phyloP scores from a whole-genome alignment of 305 asterid species.

The Fraxinus platypoda region DNA sequence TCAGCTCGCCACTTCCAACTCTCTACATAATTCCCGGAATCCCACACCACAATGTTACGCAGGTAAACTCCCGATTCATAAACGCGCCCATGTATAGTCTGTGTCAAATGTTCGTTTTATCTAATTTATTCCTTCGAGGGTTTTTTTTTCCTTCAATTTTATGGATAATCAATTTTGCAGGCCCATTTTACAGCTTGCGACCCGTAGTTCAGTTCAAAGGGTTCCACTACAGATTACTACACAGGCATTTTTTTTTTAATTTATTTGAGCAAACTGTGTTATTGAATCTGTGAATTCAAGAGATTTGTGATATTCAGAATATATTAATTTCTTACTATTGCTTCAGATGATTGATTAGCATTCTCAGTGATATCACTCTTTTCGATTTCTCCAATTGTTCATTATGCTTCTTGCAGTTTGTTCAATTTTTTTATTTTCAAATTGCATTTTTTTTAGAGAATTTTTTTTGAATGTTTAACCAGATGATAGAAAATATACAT shows the following conservation, averaged over 20 bases:
- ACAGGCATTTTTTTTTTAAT: conserved; percentile 46
- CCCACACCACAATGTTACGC: conserved; percentile 29
- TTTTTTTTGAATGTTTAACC: background rate
- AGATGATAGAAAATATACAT: background rate
- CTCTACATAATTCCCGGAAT: background rate
- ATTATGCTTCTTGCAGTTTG: background rate
- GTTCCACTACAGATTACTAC: conserved; percentile 60
- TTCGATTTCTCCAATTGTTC: background rate
- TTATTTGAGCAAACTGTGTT: background rate
- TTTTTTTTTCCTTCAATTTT: conserved; percentile 6
- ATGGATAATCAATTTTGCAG: conserved; percentile 42
- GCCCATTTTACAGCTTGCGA: conserved; percentile 69
- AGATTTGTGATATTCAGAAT: conserved; percentile 7
- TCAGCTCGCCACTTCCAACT: background rate
- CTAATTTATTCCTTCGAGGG: conserved; percentile 27
- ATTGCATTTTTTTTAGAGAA: background rate
- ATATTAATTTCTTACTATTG: background rate
- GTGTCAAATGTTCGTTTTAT: background rate
- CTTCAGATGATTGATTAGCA: conserved; percentile 20
- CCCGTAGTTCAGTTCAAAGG: conserved; percentile 45
- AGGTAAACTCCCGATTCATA: conserved; percentile 17
- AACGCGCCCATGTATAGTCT: background rate
- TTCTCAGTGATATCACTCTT: conserved; percentile 6
- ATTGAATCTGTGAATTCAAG: background rate
- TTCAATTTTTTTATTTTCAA: background rate